These are phyloP conservation scores for Ophiostoma sp. DNA, from an alignment of 2,329 filamentous ascomycete species.

Conservation along the genomic window DNA sequence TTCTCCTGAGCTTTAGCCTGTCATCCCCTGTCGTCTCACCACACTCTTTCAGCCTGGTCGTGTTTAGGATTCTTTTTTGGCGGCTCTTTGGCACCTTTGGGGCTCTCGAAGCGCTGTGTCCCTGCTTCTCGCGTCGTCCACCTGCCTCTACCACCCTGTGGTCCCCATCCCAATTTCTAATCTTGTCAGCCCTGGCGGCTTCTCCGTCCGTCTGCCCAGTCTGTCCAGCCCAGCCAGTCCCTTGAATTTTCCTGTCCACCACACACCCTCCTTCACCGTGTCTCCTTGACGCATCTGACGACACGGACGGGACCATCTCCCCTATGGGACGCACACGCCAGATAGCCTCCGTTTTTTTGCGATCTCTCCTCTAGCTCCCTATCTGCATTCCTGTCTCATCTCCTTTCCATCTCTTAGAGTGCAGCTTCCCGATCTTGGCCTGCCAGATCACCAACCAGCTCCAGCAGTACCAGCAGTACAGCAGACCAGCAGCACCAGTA, in stretches of 20 bases:
- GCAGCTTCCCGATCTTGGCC: slow-evolving; percentile 2
- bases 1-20: background rate
- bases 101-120: background rate
- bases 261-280: slow-evolving; percentile 9
- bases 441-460: background rate
- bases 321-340: background rate
- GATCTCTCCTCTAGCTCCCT: background rate
- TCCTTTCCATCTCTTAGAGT: slow-evolving; percentile 1
- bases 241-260: background rate
- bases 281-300: slow-evolving; percentile 14
- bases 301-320: background rate
- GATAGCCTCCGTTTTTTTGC: background rate
- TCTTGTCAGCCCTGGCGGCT: slow-evolving; percentile 3
- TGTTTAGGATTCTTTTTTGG: background rate
- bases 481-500: background rate
- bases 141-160: background rate
- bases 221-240: background rate
- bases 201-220: background rate
- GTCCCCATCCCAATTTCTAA: background rate
- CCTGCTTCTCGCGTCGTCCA: background rate
- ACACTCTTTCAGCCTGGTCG: slow-evolving; percentile 1
- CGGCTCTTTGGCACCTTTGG: slow-evolving; percentile 9
- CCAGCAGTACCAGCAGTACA: background rate
- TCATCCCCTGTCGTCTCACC: slow-evolving; percentile 6
- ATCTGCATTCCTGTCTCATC: slow-evolving; percentile 5